Conservation (phyloP, 345 rosid genomes). For the Eucalyptus coolabah region DNA sequence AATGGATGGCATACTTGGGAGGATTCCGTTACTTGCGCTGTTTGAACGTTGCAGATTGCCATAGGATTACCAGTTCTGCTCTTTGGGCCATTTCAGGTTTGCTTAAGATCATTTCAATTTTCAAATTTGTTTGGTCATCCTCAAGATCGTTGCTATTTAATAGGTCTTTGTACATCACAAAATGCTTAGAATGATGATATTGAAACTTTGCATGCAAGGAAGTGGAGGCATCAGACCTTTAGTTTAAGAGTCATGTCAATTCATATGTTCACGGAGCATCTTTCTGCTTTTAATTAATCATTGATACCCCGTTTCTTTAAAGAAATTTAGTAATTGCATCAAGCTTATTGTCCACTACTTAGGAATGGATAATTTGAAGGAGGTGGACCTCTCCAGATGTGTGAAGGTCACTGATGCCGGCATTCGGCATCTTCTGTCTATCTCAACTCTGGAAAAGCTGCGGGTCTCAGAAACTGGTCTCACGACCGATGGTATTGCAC, state of each 20-base stretch:
- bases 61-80: slow-evolving; percentile 49
- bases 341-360: neutral
- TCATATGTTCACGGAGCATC: neutral
- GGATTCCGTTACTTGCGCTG: slow-evolving; percentile 47
- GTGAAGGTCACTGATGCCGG: slow-evolving; percentile 64
- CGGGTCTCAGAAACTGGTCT: slow-evolving; percentile 54
- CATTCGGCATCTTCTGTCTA: slow-evolving; percentile 54
- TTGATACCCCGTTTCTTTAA: neutral
- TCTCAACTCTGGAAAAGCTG: slow-evolving; percentile 48
- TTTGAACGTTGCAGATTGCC: slow-evolving; percentile 61
- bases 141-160: neutral
- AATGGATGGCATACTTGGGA: slow-evolving; percentile 91
- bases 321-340: neutral
- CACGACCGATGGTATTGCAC: slow-evolving; percentile 45
- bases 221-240: neutral
- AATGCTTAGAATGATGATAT: neutral
- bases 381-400: slow-evolving; percentile 79
- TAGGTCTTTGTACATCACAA: neutral
- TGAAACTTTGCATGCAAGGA: neutral
- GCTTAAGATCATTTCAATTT: neutral
- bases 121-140: neutral
- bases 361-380: slow-evolving; percentile 67
- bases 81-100: slow-evolving; percentile 73
- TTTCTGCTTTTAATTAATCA: neutral
- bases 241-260: neutral